These are phyloP conservation scores for Arxiozyma slooffiae DNA, from an alignment of 1,139 yeast species.

Conservation along the genomic window DNA sequence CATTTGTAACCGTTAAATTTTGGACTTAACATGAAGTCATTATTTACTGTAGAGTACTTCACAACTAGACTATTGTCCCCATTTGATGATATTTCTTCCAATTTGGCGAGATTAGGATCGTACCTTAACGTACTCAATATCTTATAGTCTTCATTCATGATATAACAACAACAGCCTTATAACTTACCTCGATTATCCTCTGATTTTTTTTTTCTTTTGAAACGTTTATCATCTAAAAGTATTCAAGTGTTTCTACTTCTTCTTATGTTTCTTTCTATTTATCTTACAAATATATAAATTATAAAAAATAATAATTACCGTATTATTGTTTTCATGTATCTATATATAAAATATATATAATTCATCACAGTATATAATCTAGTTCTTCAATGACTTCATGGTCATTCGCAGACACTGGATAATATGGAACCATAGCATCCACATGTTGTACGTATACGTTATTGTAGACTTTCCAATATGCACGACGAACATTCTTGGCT, in stretches of 20 bases:
- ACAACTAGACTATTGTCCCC: neutral
- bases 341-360: neutral
- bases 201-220: neutral
- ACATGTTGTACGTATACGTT: slow-evolving; percentile 62
- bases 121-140: slow-evolving; percentile 56
- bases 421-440: slow-evolving; percentile 74
- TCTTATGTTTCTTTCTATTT: neutral
- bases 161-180: neutral
- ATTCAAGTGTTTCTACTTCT: neutral
- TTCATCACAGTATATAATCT: slow-evolving; percentile 27
- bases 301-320: too few relatives aligned
- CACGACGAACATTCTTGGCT: slow-evolving; percentile 71
- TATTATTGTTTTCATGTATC: neutral
- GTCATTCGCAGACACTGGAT: slow-evolving; percentile 48
- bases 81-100: slow-evolving; percentile 2
- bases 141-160: neutral
- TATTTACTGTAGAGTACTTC: neutral
- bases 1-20: slow-evolving; percentile 5
- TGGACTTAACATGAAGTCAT: neutral
- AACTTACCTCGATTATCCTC: too few relatives aligned
- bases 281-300: neutral
- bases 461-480: slow-evolving; percentile 83
- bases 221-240: neutral
- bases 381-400: slow-evolving; percentile 34
- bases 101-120: slow-evolving; percentile 43